Percentiles rank a stretch among this genome's conserved stretches.
These are phyloP conservation scores for Ascochyta fabae DNA, from an alignment of 2,329 filamentous ascomycete genomes.

Conservation along the genomic window DNA sequence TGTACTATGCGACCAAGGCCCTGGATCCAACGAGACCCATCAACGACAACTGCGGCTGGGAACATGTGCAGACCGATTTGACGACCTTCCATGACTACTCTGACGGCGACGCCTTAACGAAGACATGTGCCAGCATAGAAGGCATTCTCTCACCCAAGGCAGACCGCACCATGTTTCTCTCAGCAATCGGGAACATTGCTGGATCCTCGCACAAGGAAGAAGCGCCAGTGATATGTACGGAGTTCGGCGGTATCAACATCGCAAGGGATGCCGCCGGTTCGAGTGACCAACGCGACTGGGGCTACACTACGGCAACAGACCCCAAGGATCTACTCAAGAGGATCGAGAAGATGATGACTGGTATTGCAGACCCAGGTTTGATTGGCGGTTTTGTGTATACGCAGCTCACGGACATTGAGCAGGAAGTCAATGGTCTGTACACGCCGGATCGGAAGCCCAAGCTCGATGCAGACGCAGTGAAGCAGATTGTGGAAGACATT, in stretches of 20 bases:
- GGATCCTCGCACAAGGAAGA: constrained; percentile 60
- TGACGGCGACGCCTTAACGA: constrained; percentile 62
- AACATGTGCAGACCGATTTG: constrained; percentile 69
- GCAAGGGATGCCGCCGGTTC: constrained; percentile 53
- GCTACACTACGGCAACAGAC: constrained; percentile 70
- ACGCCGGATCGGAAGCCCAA: constrained; percentile 66
- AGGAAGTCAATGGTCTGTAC: constrained; percentile 72
- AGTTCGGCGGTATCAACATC: constrained; percentile 74
- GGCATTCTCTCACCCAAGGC: constrained; percentile 62
- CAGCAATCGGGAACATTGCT: constrained; percentile 48
- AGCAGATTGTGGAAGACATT: constrained; percentile 61
- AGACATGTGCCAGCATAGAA: constrained; percentile 61
- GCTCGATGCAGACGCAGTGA: constrained; percentile 63
- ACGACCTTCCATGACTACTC: constrained; percentile 73
- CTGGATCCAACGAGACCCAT: constrained; percentile 69
- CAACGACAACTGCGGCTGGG: constrained; percentile 77
- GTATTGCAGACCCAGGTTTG: constrained; percentile 62
- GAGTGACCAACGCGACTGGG: constrained; percentile 62
- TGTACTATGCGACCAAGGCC: constrained; percentile 70
- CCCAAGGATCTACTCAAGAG: constrained; percentile 64
- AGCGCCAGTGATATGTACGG: constrained; percentile 69
- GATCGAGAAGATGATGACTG: constrained; percentile 65
- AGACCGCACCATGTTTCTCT: constrained; percentile 62
- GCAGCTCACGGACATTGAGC: constrained; percentile 68
- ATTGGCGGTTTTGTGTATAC: constrained; percentile 71